Conservation (phyloP, 768 basidiomycete genomes). For the Russula virescens region DNA sequence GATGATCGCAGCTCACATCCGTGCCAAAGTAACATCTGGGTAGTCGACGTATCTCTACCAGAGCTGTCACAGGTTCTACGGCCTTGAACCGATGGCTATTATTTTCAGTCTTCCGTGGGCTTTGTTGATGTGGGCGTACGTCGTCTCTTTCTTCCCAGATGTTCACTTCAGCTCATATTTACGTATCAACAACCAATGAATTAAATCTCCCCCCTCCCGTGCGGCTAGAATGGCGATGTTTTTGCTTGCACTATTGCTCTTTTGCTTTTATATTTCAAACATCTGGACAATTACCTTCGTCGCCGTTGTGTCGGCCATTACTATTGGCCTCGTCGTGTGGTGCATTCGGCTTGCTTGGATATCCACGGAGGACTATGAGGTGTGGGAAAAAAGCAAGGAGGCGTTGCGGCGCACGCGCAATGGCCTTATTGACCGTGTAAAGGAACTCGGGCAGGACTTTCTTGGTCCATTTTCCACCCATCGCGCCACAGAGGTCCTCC, state of each 20-base stretch:
- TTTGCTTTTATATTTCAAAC: slow-evolving; percentile 7
- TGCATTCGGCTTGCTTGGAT: slow-evolving; percentile 4
- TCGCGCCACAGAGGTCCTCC: no score
- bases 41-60: slow-evolving; percentile 8
- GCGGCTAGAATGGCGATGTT: neutral
- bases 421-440: neutral
- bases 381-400: neutral
- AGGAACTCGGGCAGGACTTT: neutral
- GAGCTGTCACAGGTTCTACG: neutral
- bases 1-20: neutral
- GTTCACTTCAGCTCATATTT: neutral
- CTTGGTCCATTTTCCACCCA: neutral
- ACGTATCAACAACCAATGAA: neutral
- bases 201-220: neutral
- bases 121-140: slow-evolving; percentile 18
- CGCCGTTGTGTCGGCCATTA: neutral
- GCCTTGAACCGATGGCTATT: slow-evolving; percentile 17
- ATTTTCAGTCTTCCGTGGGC: slow-evolving; percentile 17
- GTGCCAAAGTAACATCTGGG: neutral
- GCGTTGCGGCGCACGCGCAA: neutral
- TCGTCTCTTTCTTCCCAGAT: neutral
- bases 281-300: slow-evolving; percentile 8
- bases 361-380: neutral
- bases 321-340: neutral
- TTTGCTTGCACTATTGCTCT: slow-evolving; percentile 1